Conservation (phyloP, 78 protist species). For the slime mould (Dictyostelium discoideum) region dicty_2.7 NC_007089.4:912001-912500, state of each 20-base stretch:
- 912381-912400: not conserved
- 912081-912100: not conserved
- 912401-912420: not conserved
- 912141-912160: not conserved
- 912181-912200: not conserved
- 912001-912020: not conserved
- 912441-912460: not conserved
- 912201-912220: not conserved
- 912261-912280: not conserved
- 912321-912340: not conserved
- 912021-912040: not conserved
- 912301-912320: not conserved
- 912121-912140: not conserved
- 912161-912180: not conserved
- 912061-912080: not conserved
- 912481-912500: constrained; percentile 7
- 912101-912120: not conserved
- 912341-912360: not conserved
- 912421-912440: not conserved
- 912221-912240: not conserved
- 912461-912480: not conserved
- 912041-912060: not conserved
- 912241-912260: not conserved
- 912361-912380: not conserved
- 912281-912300: not conserved